Evolutionary conservation across 768 basidiomycete genomes (phyloP).

Genomic region (Termitomyces sp.): DNA sequence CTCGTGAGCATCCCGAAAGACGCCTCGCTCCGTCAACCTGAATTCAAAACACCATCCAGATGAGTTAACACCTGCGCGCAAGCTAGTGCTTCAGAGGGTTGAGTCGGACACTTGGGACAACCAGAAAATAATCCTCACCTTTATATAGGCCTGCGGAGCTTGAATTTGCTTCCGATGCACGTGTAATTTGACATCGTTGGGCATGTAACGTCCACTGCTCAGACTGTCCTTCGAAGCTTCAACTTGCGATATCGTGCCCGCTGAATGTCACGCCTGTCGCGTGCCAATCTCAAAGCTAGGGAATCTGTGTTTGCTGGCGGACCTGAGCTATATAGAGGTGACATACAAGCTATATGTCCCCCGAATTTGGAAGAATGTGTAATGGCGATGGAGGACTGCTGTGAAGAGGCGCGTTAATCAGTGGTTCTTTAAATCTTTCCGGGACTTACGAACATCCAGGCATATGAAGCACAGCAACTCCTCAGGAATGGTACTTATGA

Average conservation of each 20-base stretch:
- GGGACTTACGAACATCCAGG: slow-evolving; percentile 30
- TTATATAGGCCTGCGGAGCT: slow-evolving; percentile 31
- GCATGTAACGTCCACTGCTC: no score
- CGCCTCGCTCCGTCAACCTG: slow-evolving; percentile 79
- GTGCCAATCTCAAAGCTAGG: slow-evolving; percentile 51
- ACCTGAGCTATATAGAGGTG: slow-evolving; percentile 60
- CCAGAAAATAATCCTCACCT: slow-evolving; percentile 14
- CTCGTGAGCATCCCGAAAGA: slow-evolving; percentile 37
- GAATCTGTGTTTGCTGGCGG: slow-evolving; percentile 74
- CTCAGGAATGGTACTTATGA: slow-evolving; percentile 70
- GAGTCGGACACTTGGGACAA: slow-evolving; percentile 17
- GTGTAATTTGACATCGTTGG: no score
- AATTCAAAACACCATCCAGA: slow-evolving; percentile 57
- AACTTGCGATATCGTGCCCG: neutral
- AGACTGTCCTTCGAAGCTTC: no score
- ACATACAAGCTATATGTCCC: slow-evolving; percentile 63
- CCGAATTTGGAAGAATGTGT: slow-evolving; percentile 76
- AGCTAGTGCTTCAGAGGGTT: slow-evolving; percentile 64
- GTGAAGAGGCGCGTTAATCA: slow-evolving; percentile 54
- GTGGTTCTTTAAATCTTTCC: neutral
- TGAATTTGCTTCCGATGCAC: slow-evolving; percentile 15
- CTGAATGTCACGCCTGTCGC: slow-evolving; percentile 48
- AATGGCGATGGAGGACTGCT: slow-evolving; percentile 75
- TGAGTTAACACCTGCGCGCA: slow-evolving; percentile 1
- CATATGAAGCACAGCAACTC: slow-evolving; percentile 64